Percentiles rank a stretch among this genome's conserved stretches.
Evolutionary conservation across 768 basidiomycete species (phyloP).

Genomic region (Artomyces pyxidatus): DNA sequence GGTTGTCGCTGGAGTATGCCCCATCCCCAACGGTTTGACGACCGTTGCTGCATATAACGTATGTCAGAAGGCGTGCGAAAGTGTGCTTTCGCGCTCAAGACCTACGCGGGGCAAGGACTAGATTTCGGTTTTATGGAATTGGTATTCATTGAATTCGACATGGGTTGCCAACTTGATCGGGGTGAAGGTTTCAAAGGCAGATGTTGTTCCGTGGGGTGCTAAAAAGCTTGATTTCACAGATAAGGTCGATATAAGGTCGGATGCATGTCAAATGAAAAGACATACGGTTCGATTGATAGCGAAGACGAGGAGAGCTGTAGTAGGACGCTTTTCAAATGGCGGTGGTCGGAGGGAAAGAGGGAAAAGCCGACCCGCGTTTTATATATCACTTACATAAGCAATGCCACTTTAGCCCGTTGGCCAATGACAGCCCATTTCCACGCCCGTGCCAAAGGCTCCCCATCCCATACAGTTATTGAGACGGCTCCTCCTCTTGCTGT

Average conservation of each 20-base stretch:
- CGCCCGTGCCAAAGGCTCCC: too few relatives aligned
- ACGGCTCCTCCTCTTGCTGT: too few relatives aligned
- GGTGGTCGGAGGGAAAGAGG: slow-evolving; percentile 16
- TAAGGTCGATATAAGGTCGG: not conserved
- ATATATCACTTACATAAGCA: too few relatives aligned
- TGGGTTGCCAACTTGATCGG: slow-evolving; percentile 75
- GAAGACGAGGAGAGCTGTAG: not conserved
- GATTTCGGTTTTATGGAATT: slow-evolving; percentile 70
- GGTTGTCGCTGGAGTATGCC: slow-evolving; percentile 69
- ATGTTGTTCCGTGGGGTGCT: not conserved
- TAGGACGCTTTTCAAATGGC: slow-evolving; percentile 6
- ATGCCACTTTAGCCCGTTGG: too few relatives aligned
- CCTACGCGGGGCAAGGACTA: slow-evolving; percentile 95
- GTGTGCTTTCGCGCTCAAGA: too few relatives aligned
- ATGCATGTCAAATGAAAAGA: not conserved
- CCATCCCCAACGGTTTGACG: slow-evolving; percentile 96
- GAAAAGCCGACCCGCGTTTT: slow-evolving; percentile 3
- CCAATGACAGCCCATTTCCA: too few relatives aligned
- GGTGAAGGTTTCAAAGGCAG: slow-evolving; percentile 3
- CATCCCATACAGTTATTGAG: too few relatives aligned
- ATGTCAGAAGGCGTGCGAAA: not conserved
- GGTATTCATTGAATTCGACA: slow-evolving; percentile 67
- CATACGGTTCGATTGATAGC: not conserved
- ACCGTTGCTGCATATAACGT: slow-evolving; percentile 64
- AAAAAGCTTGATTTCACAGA: not conserved